These are phyloP conservation scores for Begonia masoniana DNA, from an alignment of 306 rosid genomes.

Conservation along the genomic window DNA sequence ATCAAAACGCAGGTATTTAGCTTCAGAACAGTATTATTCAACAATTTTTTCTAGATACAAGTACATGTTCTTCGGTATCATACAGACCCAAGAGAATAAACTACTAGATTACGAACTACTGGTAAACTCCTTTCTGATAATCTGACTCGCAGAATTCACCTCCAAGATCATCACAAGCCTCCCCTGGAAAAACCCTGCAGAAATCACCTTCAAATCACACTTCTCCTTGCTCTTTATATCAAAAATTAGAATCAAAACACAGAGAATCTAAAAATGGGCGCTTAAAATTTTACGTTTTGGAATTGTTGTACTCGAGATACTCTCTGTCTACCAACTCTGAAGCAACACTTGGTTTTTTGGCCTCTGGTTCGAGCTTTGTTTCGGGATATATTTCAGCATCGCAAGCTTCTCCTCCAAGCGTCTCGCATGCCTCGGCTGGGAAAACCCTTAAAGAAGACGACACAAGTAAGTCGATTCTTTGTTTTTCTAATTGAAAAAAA, in stretches of 20 bases:
- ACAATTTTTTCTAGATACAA: no score
- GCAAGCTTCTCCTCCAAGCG: constrained; percentile 39
- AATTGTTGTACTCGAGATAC: constrained; percentile 23
- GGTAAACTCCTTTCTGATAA: constrained; percentile 60
- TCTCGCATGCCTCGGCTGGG: constrained; percentile 38
- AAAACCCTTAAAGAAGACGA: constrained; percentile 18
- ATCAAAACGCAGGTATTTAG: no score
- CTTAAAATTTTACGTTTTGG: constrained; percentile 27
- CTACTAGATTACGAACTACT: neutral
- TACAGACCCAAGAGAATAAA: no score
- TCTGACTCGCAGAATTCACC: constrained; percentile 67
- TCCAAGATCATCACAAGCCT: constrained; percentile 98
- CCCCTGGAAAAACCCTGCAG: constrained; percentile 61
- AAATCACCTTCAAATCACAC: neutral
- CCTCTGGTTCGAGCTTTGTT: constrained; percentile 23
- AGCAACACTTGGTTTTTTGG: constrained; percentile 2
- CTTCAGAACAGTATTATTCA: no score
- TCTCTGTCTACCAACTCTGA: constrained; percentile 25
- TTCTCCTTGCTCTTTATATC: no score
- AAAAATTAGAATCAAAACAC: neutral
- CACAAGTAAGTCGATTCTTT: neutral
- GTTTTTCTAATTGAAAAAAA: neutral
- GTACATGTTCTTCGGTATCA: no score
- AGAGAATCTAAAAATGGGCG: neutral
- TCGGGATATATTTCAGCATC: constrained; percentile 33